Base-by-base conservation (phyloP, 352 stramenopile genomes). In the Ophiocytium majus region DNA sequence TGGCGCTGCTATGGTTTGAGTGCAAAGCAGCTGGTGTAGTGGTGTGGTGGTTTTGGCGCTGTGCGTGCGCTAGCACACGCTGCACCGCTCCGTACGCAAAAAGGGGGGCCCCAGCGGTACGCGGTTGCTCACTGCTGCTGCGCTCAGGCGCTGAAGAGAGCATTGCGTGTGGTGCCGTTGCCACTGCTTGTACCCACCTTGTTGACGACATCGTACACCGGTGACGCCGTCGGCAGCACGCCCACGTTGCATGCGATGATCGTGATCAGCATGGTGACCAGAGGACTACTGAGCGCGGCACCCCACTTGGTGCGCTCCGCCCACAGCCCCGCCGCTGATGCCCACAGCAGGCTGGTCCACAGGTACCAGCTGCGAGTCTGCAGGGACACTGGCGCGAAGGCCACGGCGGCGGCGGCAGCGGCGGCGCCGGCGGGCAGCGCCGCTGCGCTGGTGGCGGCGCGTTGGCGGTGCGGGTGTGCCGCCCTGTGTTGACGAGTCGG, bases 161-260 rank as follows among this genome's bases (percentile, higher is more conserved):
- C n/a, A n/a, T n/a, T n/a, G n/a, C n/a, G n/a, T n/a, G n/a, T n/a
- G n/a, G n/a, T n/a, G n/a, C n/a, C n/a, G n/a, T n/a, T n/a, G n/a
- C n/a, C n/a, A n/a, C n/a, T n/a, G n/a, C n/a, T n/a, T 57, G 5
- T 57, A 14, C 43, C 1, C 34, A 88, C 82, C 84, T 88, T 81
- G 85, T 94, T 94, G 63, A 93, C 89, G 10, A 92, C 80, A 9
- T 71, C 82, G 83, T 93, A 90, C 0, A 83, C 85, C 19, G 85
- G 85, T 31, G 85, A 88, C 17, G 64, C 19, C n/a, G 85, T 35
- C 10, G 87, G 87, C n/a, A 90, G 34, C 0, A 89, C 32, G n/a
- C 87, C 87, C 17, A 89, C 33, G 80, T 90, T 90, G 81, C 82
- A 89, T 10, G 87, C n/a, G 33, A 64, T 85, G 23, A 89, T 80